These are phyloP conservation scores for Saccharomycopsis phalli DNA, from an alignment of 1,139 yeast species.

Conservation along the genomic window DNA sequence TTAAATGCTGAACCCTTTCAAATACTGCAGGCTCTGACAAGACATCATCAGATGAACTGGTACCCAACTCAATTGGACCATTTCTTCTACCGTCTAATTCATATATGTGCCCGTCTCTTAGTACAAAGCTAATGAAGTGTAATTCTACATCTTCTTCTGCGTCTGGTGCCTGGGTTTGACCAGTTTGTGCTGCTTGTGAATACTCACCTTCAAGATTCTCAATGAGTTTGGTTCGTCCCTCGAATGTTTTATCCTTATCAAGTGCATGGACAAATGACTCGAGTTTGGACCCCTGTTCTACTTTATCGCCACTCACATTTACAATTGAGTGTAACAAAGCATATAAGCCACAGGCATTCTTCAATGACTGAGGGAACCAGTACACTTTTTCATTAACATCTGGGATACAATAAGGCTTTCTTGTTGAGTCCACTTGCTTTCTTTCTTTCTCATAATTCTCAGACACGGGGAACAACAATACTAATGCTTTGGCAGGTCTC, in stretches of 20 bases:
- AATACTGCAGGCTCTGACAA: constrained; percentile 43
- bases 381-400: constrained; percentile 27
- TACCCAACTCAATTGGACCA: constrained; percentile 67
- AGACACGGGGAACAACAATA: constrained; percentile 76
- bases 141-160: constrained; percentile 56
- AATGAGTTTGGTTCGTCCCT: constrained; percentile 39
- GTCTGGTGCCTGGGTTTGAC: constrained; percentile 74
- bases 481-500: constrained; percentile 66
- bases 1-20: constrained; percentile 54
- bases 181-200: constrained; percentile 51
- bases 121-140: constrained; percentile 74
- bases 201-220: constrained; percentile 52
- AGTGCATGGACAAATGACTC: constrained; percentile 15
- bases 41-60: constrained; percentile 34
- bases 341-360: constrained; percentile 89
- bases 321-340: constrained; percentile 72
- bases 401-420: constrained; percentile 7
- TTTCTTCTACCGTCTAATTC: constrained; percentile 85
- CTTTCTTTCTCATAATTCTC: constrained; percentile 39
- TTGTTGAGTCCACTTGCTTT: constrained; percentile 5
- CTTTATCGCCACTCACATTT: constrained; percentile 43
- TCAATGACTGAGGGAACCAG: constrained; percentile 81
- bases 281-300: constrained; percentile 24
- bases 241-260: constrained; percentile 21
- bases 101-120: constrained; percentile 49